Base-by-base conservation (phyloP, 2,329 filamentous ascomycete genomes). In the Ploettnerulaceae sp. region DNA sequence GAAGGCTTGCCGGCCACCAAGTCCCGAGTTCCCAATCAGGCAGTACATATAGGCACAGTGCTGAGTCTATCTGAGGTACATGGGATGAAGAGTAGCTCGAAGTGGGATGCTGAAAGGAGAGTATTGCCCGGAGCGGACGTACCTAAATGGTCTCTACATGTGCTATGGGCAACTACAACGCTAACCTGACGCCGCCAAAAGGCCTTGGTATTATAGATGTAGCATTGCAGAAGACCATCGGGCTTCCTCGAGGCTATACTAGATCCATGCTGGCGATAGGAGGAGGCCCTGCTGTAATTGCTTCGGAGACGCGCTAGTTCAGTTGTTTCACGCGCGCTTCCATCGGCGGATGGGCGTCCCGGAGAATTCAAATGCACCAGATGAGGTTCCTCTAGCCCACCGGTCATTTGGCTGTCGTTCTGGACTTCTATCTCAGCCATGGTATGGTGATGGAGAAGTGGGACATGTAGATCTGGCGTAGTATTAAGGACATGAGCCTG, bases 131-230 rank as follows among this genome's bases (percentile, higher is more conserved):
- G n/a, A n/a, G n/a, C n/a, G n/a, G n/a, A n/a, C 69, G 44, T 68
- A 79, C 77, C 76, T 32, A 81, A 57, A 63, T 80, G 75, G 57
- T 81, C 76, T 61, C 76, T 67, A 54, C 71, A 72, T 37, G 68
- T 61, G 21, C 68, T 66, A 49, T 73, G 71, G 11, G 73, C 70
- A 12, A 80, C 75, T 3, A 69, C 65, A 5, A 77, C 61, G 42
- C 66, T 69, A 38, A 80, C 61, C 49, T 79, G 68, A 20, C 67
- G 64, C 31, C 64, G 62, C 75, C 76, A 79, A 49, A 73, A 72
- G 39, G 58, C 66, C 21, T 57, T 56, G 28, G 61, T 20, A 26
- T 31, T 44, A 36, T 56, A 58, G 9, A 34, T 46, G 36, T 57
- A 38, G 42, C 45, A 50, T 47, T 46, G 56, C 9, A 52, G 22